Base-by-base conservation (phyloP, 371 early-diverging fungal genomes). In the Batkoa obscura region DNA sequence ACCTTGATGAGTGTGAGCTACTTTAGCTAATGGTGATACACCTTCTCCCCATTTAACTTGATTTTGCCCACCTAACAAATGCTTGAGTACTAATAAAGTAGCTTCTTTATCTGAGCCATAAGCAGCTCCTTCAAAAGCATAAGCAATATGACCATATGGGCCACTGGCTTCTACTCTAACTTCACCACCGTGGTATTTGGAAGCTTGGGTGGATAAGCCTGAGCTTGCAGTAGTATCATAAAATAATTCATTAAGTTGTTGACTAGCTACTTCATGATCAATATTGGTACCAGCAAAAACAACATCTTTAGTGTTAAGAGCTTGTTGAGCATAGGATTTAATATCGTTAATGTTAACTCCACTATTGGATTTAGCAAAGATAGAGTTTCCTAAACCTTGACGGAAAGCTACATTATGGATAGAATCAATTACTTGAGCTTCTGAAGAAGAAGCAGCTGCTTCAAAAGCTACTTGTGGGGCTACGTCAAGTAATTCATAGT, bases 391-490 rank as follows among this genome's bases (percentile, higher is more conserved):
- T 62, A 96, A 83, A 37, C 97, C 97, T 60, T 65, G 67, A 66
- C 94, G 88, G 86, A 91, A 96, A 45, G 93, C 94, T 41, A 79
- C 82, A 59, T 71, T 75, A 74, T 96, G 95, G 61, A 87, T 75
- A 42, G 78, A 75, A 64, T 94, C 92, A 32, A 87, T 58, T 48
- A 81, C 81, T 42, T 74, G 74, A 48, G 90, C 75, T 66, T 77
- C 73, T 37, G 76, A 59, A 51, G 76, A 73, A 39, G 89, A 84
- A 36, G 72, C 69, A 57, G 72, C 63, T 35, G 83, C 67, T 71
- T 93, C 90, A 46, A 72, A 72, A 43, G 66, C 71, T 35, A 89
- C 84, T 41, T 71, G 66, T 47, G 73, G 68, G 61, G 72, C 69
- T 56, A 88, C 79, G 39, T 85, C 83, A 46, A 74, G 68, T 62